Evolutionary conservation across 345 rosid species (phyloP), one percentile per base, ranked within the genome.

Genomic region (Gossypium mustelinum): DNA sequence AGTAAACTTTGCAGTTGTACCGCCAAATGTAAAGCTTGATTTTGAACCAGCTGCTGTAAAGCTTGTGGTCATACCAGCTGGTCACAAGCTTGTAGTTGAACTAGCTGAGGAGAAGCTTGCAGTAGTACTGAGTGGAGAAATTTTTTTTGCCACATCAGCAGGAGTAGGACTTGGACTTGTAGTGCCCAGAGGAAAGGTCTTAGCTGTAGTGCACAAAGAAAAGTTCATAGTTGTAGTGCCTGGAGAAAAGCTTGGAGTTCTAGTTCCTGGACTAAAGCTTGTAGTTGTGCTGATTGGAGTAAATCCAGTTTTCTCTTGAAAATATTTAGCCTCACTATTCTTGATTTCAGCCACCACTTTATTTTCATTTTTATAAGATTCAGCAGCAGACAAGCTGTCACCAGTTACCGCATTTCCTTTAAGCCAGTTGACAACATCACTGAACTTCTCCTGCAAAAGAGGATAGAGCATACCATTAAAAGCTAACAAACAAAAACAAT

Each of bases 381-480:
- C 90, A 69, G 81, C 64, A 41, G 85, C 73, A 66, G 90, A 77
- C n/a, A 48, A 56, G 74, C 45, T 79, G 73, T 78, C 90, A 81
- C 80, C 87, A 65, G 86, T 81, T 72, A 29, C 82, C 45, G 84
- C 77, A 84, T 88, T 91, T 79, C 81, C 93, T 84, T 89, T 87
- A 63, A 95, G 87, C 99, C 98, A 93, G 77, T 76, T 79, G 75
- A 95, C 97, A 54, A 93, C 93, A 83, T 95, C 97, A 82, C 80
- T 87, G 83, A 93, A 93, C 80, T 89, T 89, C 73, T 85, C 98
- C 99, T 91, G 82, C 80, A 78, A 61, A 48, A 41, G 25, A 47
- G 61, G 20, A 75, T 58, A 66, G 14, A 45, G 41, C 47, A 74
- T 50, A 55, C 18, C 41, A 9, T 39, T 9, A 18, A 29, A 14